Base-by-base conservation (phyloP, 768 basidiomycete genomes). In the Agrocybe praecox region DNA sequence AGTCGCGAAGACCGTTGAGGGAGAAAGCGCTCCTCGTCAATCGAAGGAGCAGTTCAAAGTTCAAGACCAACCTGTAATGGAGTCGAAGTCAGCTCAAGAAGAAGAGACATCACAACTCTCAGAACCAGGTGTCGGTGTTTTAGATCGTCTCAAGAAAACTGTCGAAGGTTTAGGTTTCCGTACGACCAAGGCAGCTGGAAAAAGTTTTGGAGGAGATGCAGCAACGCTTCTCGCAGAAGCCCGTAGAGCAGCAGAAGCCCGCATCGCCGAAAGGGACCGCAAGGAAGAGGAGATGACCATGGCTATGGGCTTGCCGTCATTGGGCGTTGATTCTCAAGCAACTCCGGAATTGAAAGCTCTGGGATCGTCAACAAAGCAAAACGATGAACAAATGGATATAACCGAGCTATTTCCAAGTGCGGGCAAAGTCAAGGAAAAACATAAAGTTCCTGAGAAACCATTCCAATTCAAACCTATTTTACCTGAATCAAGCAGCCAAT, bases 61-160 rank as follows among this genome's bases (percentile, higher is more conserved):
- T 5, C 69, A 49, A 15, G 44, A 45, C 19, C 43, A 10, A 22
- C n/a, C 47, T 22, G 33, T 32, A 36, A 53, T 12, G 21, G n/a
- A 29, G 2, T 29, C 8, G 8, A 8, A 18, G 3, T 45, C 17
- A 3, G n/a, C n/a, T 24, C 42, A 52, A 15, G 48, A 48, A 48
- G 42, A 56, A 49, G 49, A 44, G 18, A 29, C 53, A 12, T 36
- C 15, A 12, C 33, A 44, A 42, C 10, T 12, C 17, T 47, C 44
- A 33, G 61, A 45, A n/a, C 32, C 43, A 32, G 40, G 82, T 26
- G 78, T 77, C 24, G 87, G 80, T 19, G 80, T 88, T 60, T 77
- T 92, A 43, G 82, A 84, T 62, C 75, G 80, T 17, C 76, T 93
- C 49, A 92, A 89, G 73, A 85, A 82, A 65, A 90, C 85, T 1